Conservation (phyloP, 2,329 filamentous ascomycete species). For the Hymenoscyphus salicellus region DNA sequence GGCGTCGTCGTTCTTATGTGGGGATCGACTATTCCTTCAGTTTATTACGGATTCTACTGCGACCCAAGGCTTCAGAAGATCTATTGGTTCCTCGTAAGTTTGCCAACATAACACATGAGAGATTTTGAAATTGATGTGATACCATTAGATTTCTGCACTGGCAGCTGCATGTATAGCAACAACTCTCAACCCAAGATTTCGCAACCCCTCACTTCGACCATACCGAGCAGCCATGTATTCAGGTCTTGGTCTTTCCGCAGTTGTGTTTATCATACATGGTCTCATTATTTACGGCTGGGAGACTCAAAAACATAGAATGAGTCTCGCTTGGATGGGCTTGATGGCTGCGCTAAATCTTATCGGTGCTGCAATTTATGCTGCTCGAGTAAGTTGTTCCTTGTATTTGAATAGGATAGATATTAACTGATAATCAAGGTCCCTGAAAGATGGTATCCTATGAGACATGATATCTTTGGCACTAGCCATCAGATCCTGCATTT, state of each 20-base stretch:
- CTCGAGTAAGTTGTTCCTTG: slow-evolving; percentile 6
- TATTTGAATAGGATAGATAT: not conserved
- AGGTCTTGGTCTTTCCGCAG: slow-evolving; percentile 26
- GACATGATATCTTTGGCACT: slow-evolving; percentile 29
- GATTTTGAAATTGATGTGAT: not conserved
- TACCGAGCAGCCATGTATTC: slow-evolving; percentile 29
- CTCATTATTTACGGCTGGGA: slow-evolving; percentile 23
- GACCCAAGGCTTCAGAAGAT: slow-evolving; percentile 35
- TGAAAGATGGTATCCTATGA: slow-evolving; percentile 28
- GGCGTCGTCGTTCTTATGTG: slow-evolving; percentile 42
- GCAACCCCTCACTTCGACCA: slow-evolving; percentile 20
- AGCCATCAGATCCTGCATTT: slow-evolving; percentile 36
- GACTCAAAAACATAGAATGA: slow-evolving; percentile 23
- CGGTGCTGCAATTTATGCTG: slow-evolving; percentile 19
- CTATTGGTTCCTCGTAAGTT: slow-evolving; percentile 39
- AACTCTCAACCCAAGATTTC: slow-evolving; percentile 24
- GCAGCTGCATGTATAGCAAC: slow-evolving; percentile 37
- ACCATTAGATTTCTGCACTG: slow-evolving; percentile 31
- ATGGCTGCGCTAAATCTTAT: slow-evolving; percentile 20
- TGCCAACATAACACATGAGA: not conserved
- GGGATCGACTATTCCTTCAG: slow-evolving; percentile 40
- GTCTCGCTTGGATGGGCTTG: slow-evolving; percentile 16
- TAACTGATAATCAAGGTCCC: slow-evolving; percentile 20
- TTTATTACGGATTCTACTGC: slow-evolving; percentile 44
- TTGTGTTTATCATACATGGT: slow-evolving; percentile 31